Percentiles rank a stretch among this genome's conserved stretches.
Evolutionary conservation across 352 stramenopile genomes (phyloP).

Genomic region (Pythium guiyangense): DNA sequence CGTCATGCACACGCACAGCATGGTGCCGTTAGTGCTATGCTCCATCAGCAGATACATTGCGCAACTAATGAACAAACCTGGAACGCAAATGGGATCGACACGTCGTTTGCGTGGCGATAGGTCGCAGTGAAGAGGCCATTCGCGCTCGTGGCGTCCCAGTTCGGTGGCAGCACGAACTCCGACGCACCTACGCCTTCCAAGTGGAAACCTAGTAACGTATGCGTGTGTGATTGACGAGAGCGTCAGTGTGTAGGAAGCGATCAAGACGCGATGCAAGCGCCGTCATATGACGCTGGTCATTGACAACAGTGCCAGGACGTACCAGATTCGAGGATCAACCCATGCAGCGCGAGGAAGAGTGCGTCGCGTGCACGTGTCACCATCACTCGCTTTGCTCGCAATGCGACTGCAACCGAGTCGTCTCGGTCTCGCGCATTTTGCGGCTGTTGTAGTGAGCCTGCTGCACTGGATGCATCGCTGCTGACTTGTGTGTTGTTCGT

Average conservation of each 20-base stretch:
- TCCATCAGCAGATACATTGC: too few species aligned
- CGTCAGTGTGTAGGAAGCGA: slow-evolving; percentile 4
- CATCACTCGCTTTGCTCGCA: slow-evolving; percentile 38
- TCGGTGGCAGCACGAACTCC: slow-evolving; percentile 30
- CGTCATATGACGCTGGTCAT: not conserved
- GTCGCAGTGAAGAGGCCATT: slow-evolving; percentile 55
- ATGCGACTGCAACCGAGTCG: slow-evolving; percentile 33
- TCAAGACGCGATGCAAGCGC: too few species aligned
- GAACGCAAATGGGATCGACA: slow-evolving; percentile 46
- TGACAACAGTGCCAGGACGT: not conserved
- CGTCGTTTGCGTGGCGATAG: slow-evolving; percentile 54
- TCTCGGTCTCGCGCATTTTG: slow-evolving; percentile 22
- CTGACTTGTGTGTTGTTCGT: not conserved
- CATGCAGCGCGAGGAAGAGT: slow-evolving; percentile 68
- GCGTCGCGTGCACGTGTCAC: slow-evolving; percentile 54
- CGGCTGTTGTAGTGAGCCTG: not conserved
- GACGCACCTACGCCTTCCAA: not conserved
- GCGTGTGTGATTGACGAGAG: not conserved
- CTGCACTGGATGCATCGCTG: slow-evolving; percentile 7
- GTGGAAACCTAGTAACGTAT: slow-evolving; percentile 8
- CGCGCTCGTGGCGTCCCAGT: slow-evolving; percentile 54
- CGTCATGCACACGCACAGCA: not conserved
- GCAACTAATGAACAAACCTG: slow-evolving; percentile 33
- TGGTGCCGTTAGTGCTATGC: not conserved
- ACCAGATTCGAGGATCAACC: slow-evolving; percentile 69